Evolutionary conservation across 208 protist genomes (phyloP).

Genomic region (Herpetomonas muscarum): DNA sequence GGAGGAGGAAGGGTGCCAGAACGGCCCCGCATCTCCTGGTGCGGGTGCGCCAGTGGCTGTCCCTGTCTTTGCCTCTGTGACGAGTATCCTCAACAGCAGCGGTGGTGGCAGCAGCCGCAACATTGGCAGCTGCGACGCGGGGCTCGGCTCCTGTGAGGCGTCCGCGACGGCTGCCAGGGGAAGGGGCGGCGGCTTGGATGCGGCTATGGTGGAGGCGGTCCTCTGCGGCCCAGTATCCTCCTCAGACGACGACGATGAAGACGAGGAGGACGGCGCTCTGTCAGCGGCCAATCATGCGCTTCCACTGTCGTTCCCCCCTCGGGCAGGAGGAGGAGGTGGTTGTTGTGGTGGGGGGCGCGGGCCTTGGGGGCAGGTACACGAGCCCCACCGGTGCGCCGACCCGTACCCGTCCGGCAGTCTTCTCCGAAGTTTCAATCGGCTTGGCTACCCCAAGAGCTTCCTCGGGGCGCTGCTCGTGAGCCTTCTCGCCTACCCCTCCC

Average conservation of each 20-base stretch:
- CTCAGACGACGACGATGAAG: background rate
- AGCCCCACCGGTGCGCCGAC: constrained; percentile 10
- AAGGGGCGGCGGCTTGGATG: background rate
- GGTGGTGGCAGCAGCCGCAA: background rate
- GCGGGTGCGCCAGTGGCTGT: background rate
- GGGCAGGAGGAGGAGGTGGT: constrained; percentile 31
- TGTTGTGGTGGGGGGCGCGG: constrained; percentile 14
- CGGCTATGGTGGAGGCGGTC: background rate
- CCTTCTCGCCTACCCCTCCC: constrained; percentile 29
- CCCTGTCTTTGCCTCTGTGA: background rate
- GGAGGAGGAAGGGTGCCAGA: too few relatives aligned
- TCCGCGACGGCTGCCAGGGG: too few relatives aligned
- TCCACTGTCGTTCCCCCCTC: too few relatives aligned
- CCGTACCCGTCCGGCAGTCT: constrained; percentile 28
- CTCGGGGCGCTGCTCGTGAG: constrained; percentile 36
- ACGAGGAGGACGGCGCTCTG: background rate
- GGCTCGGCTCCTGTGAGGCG: too few relatives aligned
- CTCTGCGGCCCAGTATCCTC: too few relatives aligned
- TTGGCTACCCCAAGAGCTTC: constrained; percentile 41
- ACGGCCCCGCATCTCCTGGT: too few relatives aligned
- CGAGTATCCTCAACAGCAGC: background rate
- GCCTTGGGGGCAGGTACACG: constrained; percentile 14
- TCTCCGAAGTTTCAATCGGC: constrained; percentile 23
- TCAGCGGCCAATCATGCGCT: too few relatives aligned
- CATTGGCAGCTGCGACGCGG: background rate